A percentile compares a stretch with the other conserved stretches of the same genome.
Conservation (phyloP, 306 rosid genomes). For the Purshia tridentata region DNA sequence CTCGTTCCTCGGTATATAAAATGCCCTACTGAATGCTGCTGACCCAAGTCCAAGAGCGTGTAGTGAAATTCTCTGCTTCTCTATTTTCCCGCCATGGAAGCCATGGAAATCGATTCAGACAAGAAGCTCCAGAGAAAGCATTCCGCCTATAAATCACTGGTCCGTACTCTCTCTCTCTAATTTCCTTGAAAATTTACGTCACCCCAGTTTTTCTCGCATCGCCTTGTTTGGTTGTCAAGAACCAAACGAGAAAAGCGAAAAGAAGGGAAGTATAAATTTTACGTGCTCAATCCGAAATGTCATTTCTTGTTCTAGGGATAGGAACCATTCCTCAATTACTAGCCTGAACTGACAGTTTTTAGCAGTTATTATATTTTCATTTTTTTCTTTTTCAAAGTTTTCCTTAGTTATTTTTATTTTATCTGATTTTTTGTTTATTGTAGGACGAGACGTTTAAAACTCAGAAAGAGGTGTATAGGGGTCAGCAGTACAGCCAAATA, state of each 20-base stretch:
- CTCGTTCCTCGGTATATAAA: no score
- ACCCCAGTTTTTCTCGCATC: neutral
- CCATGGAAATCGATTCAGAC: conserved; percentile 64
- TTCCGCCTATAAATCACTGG: conserved; percentile 48
- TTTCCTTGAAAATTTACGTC: neutral
- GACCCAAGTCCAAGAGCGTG: neutral
- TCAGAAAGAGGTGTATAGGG: conserved; percentile 61
- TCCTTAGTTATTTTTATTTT: neutral
- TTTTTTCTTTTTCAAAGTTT: neutral
- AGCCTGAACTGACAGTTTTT: neutral
- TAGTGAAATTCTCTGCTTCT: neutral
- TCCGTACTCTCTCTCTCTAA: conserved; percentile 21
- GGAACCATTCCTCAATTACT: neutral
- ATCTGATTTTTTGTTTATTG: neutral
- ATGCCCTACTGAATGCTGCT: neutral
- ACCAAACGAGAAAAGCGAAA: neutral
- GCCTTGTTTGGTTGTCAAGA: conserved; percentile 21
- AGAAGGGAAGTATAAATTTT: neutral
- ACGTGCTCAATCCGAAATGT: conserved; percentile 1
- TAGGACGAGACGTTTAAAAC: conserved; percentile 70
- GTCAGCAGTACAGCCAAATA: conserved; percentile 90
- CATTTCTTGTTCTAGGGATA: neutral
- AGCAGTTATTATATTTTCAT: no score
- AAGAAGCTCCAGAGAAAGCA: conserved; percentile 48
- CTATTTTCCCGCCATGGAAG: conserved; percentile 55